Evolutionary conservation across 1,284 basidiomycete species (phyloP), one percentile per base, ranked within the genome.

Genomic region (Microbotryum saponariae): DNA sequence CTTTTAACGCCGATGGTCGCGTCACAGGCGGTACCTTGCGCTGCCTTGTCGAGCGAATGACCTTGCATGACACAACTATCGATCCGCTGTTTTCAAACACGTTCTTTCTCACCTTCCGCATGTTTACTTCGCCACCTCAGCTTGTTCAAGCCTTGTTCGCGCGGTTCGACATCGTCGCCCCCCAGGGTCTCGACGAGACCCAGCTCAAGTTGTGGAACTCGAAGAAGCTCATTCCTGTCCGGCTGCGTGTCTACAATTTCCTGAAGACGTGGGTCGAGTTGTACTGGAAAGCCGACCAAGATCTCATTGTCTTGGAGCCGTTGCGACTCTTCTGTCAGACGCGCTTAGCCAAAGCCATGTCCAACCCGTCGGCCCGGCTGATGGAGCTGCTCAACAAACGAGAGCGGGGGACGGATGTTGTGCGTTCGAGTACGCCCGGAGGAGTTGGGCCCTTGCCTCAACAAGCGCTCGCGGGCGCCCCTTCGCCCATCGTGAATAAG

Each of bases 101-200:
- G 20, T 97, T 98, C 79, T 94, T 93, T 80, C 79, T 93, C 72
- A 96, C 92, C 1, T 98, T 98, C 81, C 84, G 94, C n/a, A 77
- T 97, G 66, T 97, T 97, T 76, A 85, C 88, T 1, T 84, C 86
- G 0, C 88, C 94, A 1, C 62, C 77, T 8, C 85, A 88, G 61
- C 82, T 98, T 33, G 81, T 89, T 2, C 82, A 87, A 12, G 81
- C 85, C 0, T 78, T 97, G 59, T 85, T 92, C 61, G 77, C 80
- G 45, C 86, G 94, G 18, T 98, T 89, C 76, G 87, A 92, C 72
- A 78, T 92, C 57, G 73, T 68, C n/a, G 76, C 78, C 0, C 78
- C 79, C 0, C 31, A 21, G 2, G 66, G 63, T 6, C 68, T 74
- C 4, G 77, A 78, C n/a, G 66, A 67, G 6, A 29, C 70, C 9